Base-by-base conservation (phyloP, 2,329 filamentous ascomycete species). In the Hypoxylon sp. region DNA sequence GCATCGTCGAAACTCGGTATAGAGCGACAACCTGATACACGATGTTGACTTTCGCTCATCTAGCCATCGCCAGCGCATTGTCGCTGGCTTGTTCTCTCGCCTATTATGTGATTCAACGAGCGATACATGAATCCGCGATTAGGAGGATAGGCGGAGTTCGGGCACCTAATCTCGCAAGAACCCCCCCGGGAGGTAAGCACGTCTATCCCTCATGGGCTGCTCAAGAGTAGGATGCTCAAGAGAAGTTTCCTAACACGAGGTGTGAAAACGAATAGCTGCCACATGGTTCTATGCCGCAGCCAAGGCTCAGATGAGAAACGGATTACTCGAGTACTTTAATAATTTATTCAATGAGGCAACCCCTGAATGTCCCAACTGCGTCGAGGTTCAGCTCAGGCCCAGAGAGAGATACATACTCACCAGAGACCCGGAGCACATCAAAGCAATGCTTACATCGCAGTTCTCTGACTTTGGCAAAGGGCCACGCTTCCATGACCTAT, bases 381-480 rank as follows among this genome's bases (percentile, higher is more conserved):
- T 76, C 50, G 76, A 78, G 65, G 59, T 78, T 17, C 66, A 73
- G 15, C 62, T 77, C 38, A 62, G 62, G 11, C 70, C 72, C 7
- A 58, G 58, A 17, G 55, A 69, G 31, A 69, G 76, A 41, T 74
- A 79, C 55, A 69, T 84, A 52, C 69, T 79, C 42, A 85, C 82
- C 0, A 69, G 73, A 20, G 83, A 87, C 29, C 81, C 82, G 1
- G 79, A 81, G 53, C 86, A 87, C 53, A 70, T 87, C 55, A 84
- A 86, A 67, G 77, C 83, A 0, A 68, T 86, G 3, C 74, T 88
- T 10, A 81, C 84, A 0, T 79, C 79, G 21, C 78, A 84, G 49
- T 87, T 87, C 68, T 74, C 80, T 54, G 79, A 85, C 57, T 87
- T 81, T 55, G 77, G 76, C 18, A 76, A 84, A 49, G 78, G 80